Evolutionary conservation across 257 asterid species (phyloP).

Genomic region (Capsicum pubescens): DNA sequence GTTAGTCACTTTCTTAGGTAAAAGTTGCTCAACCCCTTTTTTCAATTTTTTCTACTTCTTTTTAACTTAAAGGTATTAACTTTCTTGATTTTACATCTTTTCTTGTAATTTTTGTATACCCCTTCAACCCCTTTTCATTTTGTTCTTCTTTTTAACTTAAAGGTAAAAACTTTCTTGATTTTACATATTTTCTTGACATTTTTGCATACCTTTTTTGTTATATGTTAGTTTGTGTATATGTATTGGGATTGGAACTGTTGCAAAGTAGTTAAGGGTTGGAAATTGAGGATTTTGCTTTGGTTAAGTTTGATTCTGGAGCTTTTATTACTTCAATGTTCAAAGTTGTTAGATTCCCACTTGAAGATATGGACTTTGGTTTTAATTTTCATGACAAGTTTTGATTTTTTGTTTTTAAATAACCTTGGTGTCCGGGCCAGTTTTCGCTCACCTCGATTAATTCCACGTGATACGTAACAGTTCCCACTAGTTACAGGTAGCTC

Average conservation of each 20-base stretch:
- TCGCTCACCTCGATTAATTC: background rate
- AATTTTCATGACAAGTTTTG: background rate
- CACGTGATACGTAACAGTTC: background rate
- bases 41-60: background rate
- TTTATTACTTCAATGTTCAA: conserved; percentile 4
- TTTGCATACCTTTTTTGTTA: background rate
- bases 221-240: background rate
- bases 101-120: background rate
- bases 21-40: background rate
- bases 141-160: background rate
- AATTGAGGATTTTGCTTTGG: background rate
- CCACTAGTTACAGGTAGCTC: background rate
- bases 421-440: background rate
- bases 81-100: background rate
- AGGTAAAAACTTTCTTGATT: background rate
- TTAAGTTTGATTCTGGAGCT: conserved; percentile 10
- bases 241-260: background rate
- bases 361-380: background rate
- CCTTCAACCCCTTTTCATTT: conserved; percentile 13
- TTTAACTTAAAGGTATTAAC: conserved; percentile 5
- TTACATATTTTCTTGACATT: background rate
- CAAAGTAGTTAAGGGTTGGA: conserved; percentile 24
- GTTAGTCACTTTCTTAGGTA: too few species aligned
- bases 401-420: background rate
- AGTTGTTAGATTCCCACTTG: background rate